Evolutionary conservation across 768 basidiomycete genomes (phyloP).

Genomic region (Leccinellum albellum): DNA sequence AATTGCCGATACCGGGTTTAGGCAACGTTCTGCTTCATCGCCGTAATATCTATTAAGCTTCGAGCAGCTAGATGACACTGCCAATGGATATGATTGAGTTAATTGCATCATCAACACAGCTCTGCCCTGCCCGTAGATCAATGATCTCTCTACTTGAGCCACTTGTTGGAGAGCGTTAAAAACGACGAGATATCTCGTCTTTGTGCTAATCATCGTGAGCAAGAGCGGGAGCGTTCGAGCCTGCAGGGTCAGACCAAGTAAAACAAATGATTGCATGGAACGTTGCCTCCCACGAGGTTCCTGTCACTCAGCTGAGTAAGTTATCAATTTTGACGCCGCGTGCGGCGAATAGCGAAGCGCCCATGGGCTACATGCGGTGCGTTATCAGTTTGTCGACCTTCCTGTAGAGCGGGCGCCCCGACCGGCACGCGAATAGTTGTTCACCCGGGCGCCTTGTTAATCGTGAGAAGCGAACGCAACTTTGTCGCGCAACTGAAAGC

Average conservation of each 20-base stretch:
- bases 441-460: background rate
- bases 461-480: background rate
- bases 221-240: background rate
- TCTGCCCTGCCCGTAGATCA: background rate
- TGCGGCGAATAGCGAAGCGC: background rate
- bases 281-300: background rate
- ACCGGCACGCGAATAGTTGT: background rate
- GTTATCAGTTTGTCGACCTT: background rate
- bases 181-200: background rate
- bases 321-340: background rate
- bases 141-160: background rate
- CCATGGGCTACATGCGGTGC: too few relatives aligned
- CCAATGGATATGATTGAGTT: background rate
- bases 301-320: background rate
- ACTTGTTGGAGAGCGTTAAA: background rate
- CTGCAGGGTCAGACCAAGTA: background rate
- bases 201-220: background rate
- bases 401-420: background rate
- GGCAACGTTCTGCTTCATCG: too few relatives aligned
- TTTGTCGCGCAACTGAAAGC: background rate
- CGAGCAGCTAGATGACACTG: background rate
- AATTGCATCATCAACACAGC: background rate
- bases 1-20: too few relatives aligned
- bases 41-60: background rate
- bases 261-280: background rate